Evolutionary conservation across 306 rosid species (phyloP).

Genomic region (Acacia crassicarpa): DNA sequence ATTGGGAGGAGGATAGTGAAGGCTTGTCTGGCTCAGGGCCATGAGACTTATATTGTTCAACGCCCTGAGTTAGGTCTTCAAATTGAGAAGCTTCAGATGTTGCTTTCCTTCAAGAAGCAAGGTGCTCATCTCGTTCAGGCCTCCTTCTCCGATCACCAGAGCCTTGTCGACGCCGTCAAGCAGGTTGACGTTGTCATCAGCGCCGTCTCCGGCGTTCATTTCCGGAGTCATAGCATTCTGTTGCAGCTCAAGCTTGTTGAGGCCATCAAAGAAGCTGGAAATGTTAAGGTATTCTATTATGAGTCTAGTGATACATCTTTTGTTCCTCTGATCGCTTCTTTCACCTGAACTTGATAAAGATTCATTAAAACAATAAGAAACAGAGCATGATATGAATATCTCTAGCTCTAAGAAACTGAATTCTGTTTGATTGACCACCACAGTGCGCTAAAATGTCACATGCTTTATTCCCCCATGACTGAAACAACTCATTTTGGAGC

Average conservation of each 20-base stretch:
- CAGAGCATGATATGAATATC: not conserved
- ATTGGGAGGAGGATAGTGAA: slow-evolving; percentile 70
- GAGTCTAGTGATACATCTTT: not conserved
- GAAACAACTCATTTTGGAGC: not conserved
- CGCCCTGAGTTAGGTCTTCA: slow-evolving; percentile 74
- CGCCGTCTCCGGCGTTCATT: slow-evolving; percentile 81
- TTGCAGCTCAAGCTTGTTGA: slow-evolving; percentile 80
- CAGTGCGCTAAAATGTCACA: too few relatives aligned
- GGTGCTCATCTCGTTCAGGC: slow-evolving; percentile 72
- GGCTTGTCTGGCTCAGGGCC: slow-evolving; percentile 71
- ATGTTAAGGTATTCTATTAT: slow-evolving; percentile 59
- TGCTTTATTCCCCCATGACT: too few relatives aligned
- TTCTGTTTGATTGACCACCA: not conserved
- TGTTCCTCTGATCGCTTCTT: not conserved
- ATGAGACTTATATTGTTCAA: slow-evolving; percentile 64
- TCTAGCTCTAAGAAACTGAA: not conserved
- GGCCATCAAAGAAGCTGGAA: slow-evolving; percentile 80
- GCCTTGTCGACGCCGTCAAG: slow-evolving; percentile 73
- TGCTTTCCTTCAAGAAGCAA: slow-evolving; percentile 62
- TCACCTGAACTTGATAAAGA: not conserved
- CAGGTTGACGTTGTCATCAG: slow-evolving; percentile 73
- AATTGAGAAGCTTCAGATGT: slow-evolving; percentile 63
- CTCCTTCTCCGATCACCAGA: slow-evolving; percentile 62
- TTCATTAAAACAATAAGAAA: not conserved
- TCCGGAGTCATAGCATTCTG: slow-evolving; percentile 64